These are phyloP conservation scores for Nannizziopsis arthrosporioides DNA, from an alignment of 2,329 filamentous ascomycete genomes.

Conservation along the genomic window DNA sequence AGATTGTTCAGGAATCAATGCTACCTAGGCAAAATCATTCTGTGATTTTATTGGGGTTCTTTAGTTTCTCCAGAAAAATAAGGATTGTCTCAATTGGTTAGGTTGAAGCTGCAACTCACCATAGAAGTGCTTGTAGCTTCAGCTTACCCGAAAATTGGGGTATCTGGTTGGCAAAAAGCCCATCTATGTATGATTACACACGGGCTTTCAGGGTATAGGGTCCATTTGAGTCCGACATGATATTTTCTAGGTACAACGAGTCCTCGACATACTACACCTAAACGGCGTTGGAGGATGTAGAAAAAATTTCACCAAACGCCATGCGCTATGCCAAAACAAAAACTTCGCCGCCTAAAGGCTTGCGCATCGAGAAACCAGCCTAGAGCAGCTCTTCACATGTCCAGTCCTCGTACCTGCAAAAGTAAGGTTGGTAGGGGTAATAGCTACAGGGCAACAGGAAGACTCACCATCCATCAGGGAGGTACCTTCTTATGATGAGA, in stretches of 20 bases:
- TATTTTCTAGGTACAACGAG: not conserved
- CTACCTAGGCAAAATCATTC: too few relatives aligned
- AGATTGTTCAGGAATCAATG: too few relatives aligned
- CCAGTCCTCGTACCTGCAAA: conserved; percentile 90
- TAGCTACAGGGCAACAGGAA: not conserved
- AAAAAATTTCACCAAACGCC: conserved; percentile 11
- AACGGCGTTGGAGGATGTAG: not conserved
- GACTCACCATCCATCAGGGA: conserved; percentile 89
- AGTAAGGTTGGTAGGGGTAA: not conserved
- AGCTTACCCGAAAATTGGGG: not conserved
- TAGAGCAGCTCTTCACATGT: conserved; percentile 85
- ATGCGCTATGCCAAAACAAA: conserved; percentile 15
- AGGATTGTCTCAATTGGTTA: too few relatives aligned
- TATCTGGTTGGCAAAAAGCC: too few relatives aligned
- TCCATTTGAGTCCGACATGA: too few relatives aligned
- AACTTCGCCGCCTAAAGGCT: not conserved
- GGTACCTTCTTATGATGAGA: conserved; percentile 82
- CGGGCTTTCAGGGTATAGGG: not conserved
- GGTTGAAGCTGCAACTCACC: too few relatives aligned
- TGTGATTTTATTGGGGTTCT: too few relatives aligned
- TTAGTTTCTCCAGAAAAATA: too few relatives aligned
- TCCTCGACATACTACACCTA: not conserved
- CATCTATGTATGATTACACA: too few relatives aligned
- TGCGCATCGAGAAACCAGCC: conserved; percentile 7
- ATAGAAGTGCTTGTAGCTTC: too few relatives aligned